Base-by-base conservation (phyloP, 2,329 filamentous ascomycete genomes). In the Sclerotinia minor region DNA sequence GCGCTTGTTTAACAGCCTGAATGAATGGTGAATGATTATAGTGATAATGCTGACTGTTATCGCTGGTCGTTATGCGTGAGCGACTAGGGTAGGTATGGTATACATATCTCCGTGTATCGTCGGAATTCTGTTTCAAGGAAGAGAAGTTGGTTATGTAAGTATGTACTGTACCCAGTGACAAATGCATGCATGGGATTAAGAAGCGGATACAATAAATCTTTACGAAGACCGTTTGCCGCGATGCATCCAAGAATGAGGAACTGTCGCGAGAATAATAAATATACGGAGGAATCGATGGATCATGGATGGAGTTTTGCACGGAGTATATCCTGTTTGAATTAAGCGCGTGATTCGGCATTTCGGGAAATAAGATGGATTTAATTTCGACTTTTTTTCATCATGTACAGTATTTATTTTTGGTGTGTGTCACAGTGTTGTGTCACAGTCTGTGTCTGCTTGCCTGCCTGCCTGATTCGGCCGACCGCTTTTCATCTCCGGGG, bases 261-360 rank as follows among this genome's bases (percentile, higher is more conserved):
- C n/a, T n/a, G n/a, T n/a, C n/a, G n/a, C n/a, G n/a, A n/a, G n/a
- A n/a, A n/a, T n/a, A n/a, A n/a, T n/a, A n/a, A n/a, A n/a, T n/a
- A n/a, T n/a, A n/a, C n/a, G n/a, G n/a, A n/a, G n/a, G n/a, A n/a
- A n/a, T n/a, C n/a, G n/a, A n/a, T n/a, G n/a, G n/a, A n/a, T n/a
- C n/a, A n/a, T n/a, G n/a, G n/a, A n/a, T n/a, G n/a, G n/a, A 55
- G 53, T 55, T 54, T 35, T 32, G 3, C 35, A 55, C 53, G 53
- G 53, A n/a, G 29, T 55, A 55, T 55, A 55, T 55, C 53, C 53
- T 15, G 29, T 55, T 38, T 55, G 29, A 55, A 55, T 35, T 55
- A 55, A 35, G 53, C 53, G 53, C 53, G 29, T 35, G 29, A 26
- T 19, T 55, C 5, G 29, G 29, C 9, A 19, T 32, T 32, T 50